phyloP scores from a whole-genome alignment of 257 asterid genomes.

The Primulina huaijiensis region DNA sequence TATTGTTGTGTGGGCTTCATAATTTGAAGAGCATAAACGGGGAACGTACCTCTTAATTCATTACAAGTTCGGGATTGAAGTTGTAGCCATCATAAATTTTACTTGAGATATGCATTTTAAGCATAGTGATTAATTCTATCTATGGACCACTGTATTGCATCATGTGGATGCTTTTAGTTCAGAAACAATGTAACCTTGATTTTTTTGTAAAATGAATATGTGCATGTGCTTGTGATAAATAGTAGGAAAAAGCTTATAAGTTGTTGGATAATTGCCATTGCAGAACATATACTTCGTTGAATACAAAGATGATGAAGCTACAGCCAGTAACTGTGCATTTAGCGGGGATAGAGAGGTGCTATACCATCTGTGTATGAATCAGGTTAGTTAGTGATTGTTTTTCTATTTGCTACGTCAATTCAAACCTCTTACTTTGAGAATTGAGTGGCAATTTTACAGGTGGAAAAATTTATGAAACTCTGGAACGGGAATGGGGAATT shows the following conservation, averaged over 20 bases:
- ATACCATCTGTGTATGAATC: conserved; percentile 51
- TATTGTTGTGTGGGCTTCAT: neutral
- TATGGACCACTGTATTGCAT: neutral
- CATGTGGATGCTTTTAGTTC: neutral
- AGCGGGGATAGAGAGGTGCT: conserved; percentile 60
- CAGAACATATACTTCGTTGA: conserved; percentile 65
- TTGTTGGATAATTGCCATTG: conserved; percentile 33
- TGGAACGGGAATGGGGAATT: conserved; percentile 70
- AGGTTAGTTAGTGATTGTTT: conserved; percentile 39
- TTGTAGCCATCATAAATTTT: neutral
- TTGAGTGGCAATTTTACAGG: conserved; percentile 38
- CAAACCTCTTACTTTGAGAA: conserved; percentile 1
- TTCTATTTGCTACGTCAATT: conserved; percentile 5
- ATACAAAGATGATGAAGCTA: conserved; percentile 59
- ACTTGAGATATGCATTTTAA: neutral
- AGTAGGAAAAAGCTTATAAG: neutral
- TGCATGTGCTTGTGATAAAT: too few species aligned
- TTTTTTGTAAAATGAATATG: too few species aligned
- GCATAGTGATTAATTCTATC: neutral
- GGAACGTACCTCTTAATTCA: neutral
- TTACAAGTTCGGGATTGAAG: neutral
- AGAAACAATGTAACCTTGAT: neutral
- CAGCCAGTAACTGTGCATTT: conserved; percentile 53
- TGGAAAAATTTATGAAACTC: conserved; percentile 60
- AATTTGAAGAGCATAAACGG: neutral